Percentiles rank a stretch among this genome's conserved stretches.
Conservation (phyloP, 345 rosid genomes). For the Eucalyptus cloeziana region DNA sequence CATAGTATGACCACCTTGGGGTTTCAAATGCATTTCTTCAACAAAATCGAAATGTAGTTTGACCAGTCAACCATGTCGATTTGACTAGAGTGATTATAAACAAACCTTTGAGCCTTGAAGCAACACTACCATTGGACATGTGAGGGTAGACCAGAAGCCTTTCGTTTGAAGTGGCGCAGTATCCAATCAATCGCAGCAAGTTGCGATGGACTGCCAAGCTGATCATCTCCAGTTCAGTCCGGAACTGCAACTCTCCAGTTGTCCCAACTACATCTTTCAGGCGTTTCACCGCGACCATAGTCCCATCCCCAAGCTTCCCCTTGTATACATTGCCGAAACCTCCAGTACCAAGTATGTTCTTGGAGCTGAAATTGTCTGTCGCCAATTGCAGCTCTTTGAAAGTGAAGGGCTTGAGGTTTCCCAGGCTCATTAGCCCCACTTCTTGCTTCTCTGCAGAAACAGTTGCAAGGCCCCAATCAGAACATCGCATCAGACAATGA, state of each 20-base stretch:
- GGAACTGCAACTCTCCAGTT: slow-evolving; percentile 77
- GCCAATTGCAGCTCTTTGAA: slow-evolving; percentile 78
- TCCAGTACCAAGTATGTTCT: slow-evolving; percentile 79
- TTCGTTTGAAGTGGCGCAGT: slow-evolving; percentile 62
- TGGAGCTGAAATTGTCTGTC: slow-evolving; percentile 72
- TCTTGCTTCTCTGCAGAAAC: slow-evolving; percentile 55
- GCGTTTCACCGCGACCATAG: slow-evolving; percentile 74
- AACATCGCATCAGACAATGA: neutral
- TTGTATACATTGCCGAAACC: slow-evolving; percentile 94
- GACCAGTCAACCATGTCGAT: neutral
- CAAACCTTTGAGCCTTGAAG: slow-evolving; percentile 86
- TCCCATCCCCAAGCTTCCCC: slow-evolving; percentile 75
- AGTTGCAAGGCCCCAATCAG: neutral
- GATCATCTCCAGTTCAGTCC: slow-evolving; percentile 91
- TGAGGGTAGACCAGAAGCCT: slow-evolving; percentile 88
- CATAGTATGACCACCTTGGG: neutral
- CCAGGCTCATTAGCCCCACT: slow-evolving; percentile 53
- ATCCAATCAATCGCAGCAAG: slow-evolving; percentile 71
- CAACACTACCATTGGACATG: slow-evolving; percentile 96
- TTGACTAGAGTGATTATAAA: neutral
- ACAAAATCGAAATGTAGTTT: neutral
- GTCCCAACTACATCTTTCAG: slow-evolving; percentile 67
- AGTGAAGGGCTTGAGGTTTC: slow-evolving; percentile 72
- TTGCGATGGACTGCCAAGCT: slow-evolving; percentile 93
- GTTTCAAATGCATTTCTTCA: neutral